Base-by-base conservation (phyloP, 495 filamentous ascomycete genomes). In the Melanomma pulvis-pyrius region DNA sequence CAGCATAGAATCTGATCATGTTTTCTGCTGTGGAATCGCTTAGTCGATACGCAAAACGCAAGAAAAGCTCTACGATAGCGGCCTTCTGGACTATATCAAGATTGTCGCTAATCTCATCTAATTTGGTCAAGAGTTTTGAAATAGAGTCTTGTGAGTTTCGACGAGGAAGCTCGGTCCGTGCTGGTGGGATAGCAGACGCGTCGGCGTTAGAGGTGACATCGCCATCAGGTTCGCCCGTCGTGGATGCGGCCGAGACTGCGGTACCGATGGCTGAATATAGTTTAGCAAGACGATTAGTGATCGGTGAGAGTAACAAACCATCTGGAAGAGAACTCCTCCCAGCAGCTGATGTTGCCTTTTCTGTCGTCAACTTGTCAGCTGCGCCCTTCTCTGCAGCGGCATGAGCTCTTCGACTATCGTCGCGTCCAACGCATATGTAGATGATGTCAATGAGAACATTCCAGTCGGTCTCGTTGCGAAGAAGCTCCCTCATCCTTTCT, bases 51-150 rank as follows among this genome's bases (percentile, higher is more conserved):
- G 83, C 82, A 30, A 90, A 80, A 52, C 82, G 79, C 55, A 84
- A 77, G 70, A 92, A 90, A 73, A 93, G 93, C 6, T 82, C 75
- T 66, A 92, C 83, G 25, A 92, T 83, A 29, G 83, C 80, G 56
- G 85, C 84, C 54, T 81, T 81, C 57, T 88, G 86, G 17, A 84
- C 70, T 54, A 86, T 81, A 22, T 73, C 70, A 41, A 69, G 58
- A 19, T 64, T 32, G 15, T 39, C 22, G 30, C 58, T 61, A 12
- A 71, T 22, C 26, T 3, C 34, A 67, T 84, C 80, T 25, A 74
- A 46, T 13, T 34, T 59, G 26, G 41, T 47, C 15, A 71, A 52
- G 22, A 68, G 52, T 21, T 50, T 51, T 5, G 65, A 47, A 28
- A 73, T 26, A 28, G 26, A 25, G 26, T 65, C 55, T 9, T 60